Evolutionary conservation across 2,329 filamentous ascomycete genomes (phyloP).

Genomic region (Beauveria bassiana): DNA sequence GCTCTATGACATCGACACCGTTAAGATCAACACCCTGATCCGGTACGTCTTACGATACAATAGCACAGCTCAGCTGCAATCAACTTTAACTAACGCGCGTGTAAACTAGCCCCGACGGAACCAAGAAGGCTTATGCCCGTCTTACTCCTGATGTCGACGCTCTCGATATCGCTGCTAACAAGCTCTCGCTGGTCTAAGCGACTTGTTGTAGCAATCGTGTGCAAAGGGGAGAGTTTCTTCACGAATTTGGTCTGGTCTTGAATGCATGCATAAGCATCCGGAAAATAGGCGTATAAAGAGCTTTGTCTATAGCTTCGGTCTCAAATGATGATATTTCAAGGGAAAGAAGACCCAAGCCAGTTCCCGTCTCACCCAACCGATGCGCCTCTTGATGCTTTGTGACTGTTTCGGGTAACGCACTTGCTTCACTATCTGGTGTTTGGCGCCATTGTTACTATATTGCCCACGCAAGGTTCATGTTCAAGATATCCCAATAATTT

Average conservation of each 20-base stretch:
- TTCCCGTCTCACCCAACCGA: constrained; percentile 10
- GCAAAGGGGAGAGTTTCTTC: constrained; percentile 19
- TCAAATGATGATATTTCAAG: constrained; percentile 27
- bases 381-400: not conserved
- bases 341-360: constrained; percentile 17
- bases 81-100: constrained; percentile 13
- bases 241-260: constrained; percentile 31
- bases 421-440: not conserved
- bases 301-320: constrained; percentile 11
- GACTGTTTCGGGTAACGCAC: not conserved
- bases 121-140: constrained; percentile 98
- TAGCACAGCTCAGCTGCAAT: not conserved
- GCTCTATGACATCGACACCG: constrained; percentile 94
- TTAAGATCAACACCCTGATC: constrained; percentile 99
- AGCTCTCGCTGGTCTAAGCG: constrained; percentile 91
- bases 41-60: constrained; percentile 50
- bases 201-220: constrained; percentile 15
- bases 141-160: constrained; percentile 95
- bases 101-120: constrained; percentile 69
- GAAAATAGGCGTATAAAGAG: constrained; percentile 10
- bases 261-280: constrained; percentile 16
- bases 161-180: constrained; percentile 98
- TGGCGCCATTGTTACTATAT: not conserved
- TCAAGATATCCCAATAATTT: not conserved
- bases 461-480: not conserved